Percentiles rank a stretch among this genome's conserved stretches.
phyloP scores from a whole-genome alignment of 805 yeast species.

The Tetrapisispora fleetii region DNA sequence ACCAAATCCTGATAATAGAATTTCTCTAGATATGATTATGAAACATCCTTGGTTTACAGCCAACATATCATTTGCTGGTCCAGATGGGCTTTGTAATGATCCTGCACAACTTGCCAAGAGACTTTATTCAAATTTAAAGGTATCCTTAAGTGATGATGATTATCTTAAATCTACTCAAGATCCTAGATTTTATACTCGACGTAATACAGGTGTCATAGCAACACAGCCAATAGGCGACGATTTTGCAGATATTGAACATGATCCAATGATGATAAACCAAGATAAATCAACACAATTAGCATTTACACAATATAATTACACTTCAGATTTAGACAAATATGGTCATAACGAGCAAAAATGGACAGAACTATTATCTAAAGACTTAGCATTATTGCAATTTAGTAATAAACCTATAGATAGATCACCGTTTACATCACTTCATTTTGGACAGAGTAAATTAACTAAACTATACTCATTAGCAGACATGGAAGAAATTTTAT shows the following conservation, averaged over 20 bases:
- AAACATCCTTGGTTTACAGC: conserved; percentile 48
- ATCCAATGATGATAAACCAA: conserved; percentile 5
- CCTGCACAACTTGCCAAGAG: conserved; percentile 42
- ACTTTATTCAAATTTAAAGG: conserved; percentile 41
- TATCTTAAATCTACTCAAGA: conserved; percentile 24
- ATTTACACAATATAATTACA: conserved; percentile 8
- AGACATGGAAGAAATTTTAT: conserved; percentile 20
- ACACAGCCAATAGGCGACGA: conserved; percentile 40
- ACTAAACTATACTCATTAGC: conserved; percentile 25
- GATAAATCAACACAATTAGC: conserved; percentile 18
- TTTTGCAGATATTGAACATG: conserved; percentile 31
- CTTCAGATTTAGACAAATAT: neutral
- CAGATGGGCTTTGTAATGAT: conserved; percentile 44
- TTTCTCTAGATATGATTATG: conserved; percentile 33
- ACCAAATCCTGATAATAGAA: conserved; percentile 38
- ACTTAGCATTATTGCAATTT: conserved; percentile 23
- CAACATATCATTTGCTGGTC: conserved; percentile 35
- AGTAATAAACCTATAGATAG: conserved; percentile 4
- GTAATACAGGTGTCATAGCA: conserved; percentile 12
- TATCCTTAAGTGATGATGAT: conserved; percentile 44
- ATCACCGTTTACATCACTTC: neutral
- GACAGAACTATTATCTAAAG: conserved; percentile 17
- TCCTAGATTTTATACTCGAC: neutral
- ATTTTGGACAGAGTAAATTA: conserved; percentile 18
- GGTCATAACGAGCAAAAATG: conserved; percentile 16